Percentiles rank a stretch among this genome's conserved stretches.
Conservation (phyloP, 108 stramenopile species). For the Seminavis robusta region DNA sequence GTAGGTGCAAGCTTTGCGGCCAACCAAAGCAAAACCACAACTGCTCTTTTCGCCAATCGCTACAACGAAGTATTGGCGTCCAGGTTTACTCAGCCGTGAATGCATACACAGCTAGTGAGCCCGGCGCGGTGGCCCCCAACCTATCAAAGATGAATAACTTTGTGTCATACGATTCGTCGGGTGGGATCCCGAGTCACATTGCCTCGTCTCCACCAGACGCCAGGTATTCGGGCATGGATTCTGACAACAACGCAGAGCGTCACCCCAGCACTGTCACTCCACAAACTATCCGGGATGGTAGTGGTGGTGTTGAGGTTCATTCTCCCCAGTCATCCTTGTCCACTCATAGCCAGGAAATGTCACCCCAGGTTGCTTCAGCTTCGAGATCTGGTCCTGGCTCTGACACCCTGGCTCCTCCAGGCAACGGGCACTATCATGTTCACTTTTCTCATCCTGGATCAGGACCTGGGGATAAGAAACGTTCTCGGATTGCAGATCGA, state of each 20-base stretch:
- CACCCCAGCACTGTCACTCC: constrained; percentile 10
- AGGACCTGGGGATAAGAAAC: too few species aligned
- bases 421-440: too few species aligned
- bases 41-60: constrained; percentile 58
- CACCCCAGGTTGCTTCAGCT: background rate
- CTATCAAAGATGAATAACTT: constrained; percentile 84
- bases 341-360: background rate
- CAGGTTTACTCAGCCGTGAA: constrained; percentile 78
- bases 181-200: background rate
- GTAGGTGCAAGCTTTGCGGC: constrained; percentile 85
- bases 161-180: constrained; percentile 43
- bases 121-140: constrained; percentile 63
- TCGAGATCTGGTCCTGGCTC: too few species aligned
- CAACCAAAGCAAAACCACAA: constrained; percentile 81
- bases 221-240: too few species aligned
- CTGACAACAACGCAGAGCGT: background rate
- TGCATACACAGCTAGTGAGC: constrained; percentile 65
- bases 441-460: too few species aligned
- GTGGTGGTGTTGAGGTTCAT: background rate
- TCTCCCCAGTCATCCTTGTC: constrained; percentile 28
- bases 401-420: too few species aligned
- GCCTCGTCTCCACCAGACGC: background rate
- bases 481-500: too few species aligned
- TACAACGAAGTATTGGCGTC: constrained; percentile 75
- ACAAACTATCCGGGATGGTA: constrained; percentile 1